phyloP scores from a whole-genome alignment of 2,329 filamentous ascomycete genomes.

The Aspergillus cejpii region DNA sequence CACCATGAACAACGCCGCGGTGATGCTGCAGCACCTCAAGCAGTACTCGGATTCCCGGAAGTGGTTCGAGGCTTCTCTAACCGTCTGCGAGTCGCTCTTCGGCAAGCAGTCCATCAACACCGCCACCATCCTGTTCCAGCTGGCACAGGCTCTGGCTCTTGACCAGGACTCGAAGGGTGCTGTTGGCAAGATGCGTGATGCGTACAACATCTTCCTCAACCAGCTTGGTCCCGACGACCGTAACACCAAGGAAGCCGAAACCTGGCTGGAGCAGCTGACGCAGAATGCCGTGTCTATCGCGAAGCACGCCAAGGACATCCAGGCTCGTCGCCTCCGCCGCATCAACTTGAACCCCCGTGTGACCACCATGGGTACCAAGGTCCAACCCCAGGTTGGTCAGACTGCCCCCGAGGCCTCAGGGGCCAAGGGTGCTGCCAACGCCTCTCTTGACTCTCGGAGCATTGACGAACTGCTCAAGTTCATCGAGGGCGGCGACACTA shows the following conservation, averaged over 20 bases:
- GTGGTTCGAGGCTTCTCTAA: slow-evolving; percentile 92
- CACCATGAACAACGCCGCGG: slow-evolving; percentile 95
- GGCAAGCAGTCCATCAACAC: slow-evolving; percentile 87
- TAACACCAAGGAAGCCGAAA: slow-evolving; percentile 97
- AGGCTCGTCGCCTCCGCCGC: slow-evolving; percentile 65
- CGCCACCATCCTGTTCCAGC: slow-evolving; percentile 91
- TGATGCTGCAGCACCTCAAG: slow-evolving; percentile 96
- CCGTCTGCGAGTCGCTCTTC: slow-evolving; percentile 81
- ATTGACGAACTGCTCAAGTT: slow-evolving; percentile 92
- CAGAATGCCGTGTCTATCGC: slow-evolving; percentile 92
- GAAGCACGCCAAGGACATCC: slow-evolving; percentile 83
- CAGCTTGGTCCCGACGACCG: slow-evolving; percentile 85
- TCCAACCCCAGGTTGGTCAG: slow-evolving; percentile 58
- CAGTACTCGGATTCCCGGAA: slow-evolving; percentile 88
- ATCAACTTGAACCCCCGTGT: slow-evolving; percentile 61
- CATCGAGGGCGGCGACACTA: slow-evolving; percentile 65
- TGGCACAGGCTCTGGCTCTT: slow-evolving; percentile 90
- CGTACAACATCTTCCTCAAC: slow-evolving; percentile 87
- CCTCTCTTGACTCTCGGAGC: slow-evolving; percentile 64
- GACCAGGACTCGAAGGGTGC: slow-evolving; percentile 90
- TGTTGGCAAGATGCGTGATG: slow-evolving; percentile 89
- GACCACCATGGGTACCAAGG: slow-evolving; percentile 50
- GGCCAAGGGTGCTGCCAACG: slow-evolving; percentile 32
- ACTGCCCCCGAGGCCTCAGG: slow-evolving; percentile 47
- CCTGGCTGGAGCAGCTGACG: slow-evolving; percentile 92